A percentile compares a stretch with the other conserved stretches of the same genome.
Conservation (phyloP, 1,284 basidiomycete species). For the Apiotrichum montevideense region DNA sequence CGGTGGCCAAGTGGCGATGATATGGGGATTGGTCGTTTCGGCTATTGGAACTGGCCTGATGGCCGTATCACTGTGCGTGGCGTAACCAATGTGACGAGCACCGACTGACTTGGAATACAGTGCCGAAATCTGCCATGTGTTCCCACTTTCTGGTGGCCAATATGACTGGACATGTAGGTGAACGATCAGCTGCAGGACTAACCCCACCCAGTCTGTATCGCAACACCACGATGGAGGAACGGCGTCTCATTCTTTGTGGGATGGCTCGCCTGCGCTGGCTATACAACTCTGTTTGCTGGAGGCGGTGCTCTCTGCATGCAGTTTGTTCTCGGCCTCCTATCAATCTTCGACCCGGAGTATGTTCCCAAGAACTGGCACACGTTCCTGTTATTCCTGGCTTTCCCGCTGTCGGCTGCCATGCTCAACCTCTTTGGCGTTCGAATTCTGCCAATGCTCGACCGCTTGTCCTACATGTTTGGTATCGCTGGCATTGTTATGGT, state of each 20-base stretch:
- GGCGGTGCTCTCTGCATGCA: conserved; percentile 21
- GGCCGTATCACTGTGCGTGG: conserved; percentile 23
- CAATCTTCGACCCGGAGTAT: conserved; percentile 6
- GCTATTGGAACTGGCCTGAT: conserved; percentile 27
- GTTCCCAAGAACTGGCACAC: conserved; percentile 5
- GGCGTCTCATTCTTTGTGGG: conserved; percentile 11
- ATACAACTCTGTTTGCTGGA: conserved; percentile 43
- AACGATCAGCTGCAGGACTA: too few relatives aligned
- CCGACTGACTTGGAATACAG: neutral
- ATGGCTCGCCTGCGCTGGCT: conserved; percentile 29
- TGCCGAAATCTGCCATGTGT: conserved; percentile 8
- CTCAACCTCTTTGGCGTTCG: conserved; percentile 14
- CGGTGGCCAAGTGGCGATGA: conserved; percentile 35
- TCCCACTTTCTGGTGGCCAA: conserved; percentile 29
- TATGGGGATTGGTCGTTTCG: conserved; percentile 40
- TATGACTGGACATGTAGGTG: conserved; percentile 31
- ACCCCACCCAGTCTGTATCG: neutral
- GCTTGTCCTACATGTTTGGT: conserved; percentile 23
- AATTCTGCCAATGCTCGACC: conserved; percentile 11
- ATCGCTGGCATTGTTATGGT: conserved; percentile 38
- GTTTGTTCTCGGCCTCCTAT: conserved; percentile 27
- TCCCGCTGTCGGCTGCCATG: neutral
- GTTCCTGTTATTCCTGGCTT: conserved; percentile 12
- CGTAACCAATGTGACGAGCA: neutral
- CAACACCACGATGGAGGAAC: neutral